Conservation (phyloP, 108 stramenopile genomes). For the Cyclostephanos tholiformis region DNA sequence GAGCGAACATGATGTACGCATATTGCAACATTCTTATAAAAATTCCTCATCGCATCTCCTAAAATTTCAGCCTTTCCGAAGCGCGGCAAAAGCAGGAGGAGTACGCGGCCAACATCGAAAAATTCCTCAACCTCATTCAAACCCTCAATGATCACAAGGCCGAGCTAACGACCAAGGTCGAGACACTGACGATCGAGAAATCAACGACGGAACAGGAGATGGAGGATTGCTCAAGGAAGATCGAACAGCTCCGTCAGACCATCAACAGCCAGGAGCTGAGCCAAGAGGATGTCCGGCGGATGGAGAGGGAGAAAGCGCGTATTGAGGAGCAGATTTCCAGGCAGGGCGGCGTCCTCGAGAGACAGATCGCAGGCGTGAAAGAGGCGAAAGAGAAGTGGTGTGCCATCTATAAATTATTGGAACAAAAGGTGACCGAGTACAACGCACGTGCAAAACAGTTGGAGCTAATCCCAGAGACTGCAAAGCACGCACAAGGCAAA, state of each 20-base stretch:
- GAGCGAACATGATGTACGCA: background rate
- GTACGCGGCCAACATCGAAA: constrained; percentile 80
- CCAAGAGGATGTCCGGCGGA: constrained; percentile 69
- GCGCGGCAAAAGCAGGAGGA: constrained; percentile 73
- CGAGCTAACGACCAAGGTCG: constrained; percentile 65
- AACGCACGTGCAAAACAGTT: constrained; percentile 55
- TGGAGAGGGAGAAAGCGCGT: constrained; percentile 68
- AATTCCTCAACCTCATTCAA: constrained; percentile 81
- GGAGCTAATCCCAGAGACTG: constrained; percentile 55
- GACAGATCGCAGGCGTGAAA: constrained; percentile 51
- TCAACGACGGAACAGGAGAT: constrained; percentile 59
- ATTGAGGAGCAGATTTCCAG: constrained; percentile 69
- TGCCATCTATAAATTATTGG: constrained; percentile 46
- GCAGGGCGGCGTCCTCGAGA: constrained; percentile 35
- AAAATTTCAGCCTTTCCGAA: constrained; percentile 59
- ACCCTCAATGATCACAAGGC: constrained; percentile 80
- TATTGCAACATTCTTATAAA: background rate
- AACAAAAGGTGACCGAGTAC: constrained; percentile 59
- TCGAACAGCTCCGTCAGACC: constrained; percentile 52
- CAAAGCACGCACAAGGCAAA: constrained; percentile 48
- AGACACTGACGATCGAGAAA: constrained; percentile 59
- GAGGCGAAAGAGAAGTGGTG: constrained; percentile 55
- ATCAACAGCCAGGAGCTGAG: constrained; percentile 68
- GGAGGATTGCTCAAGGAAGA: constrained; percentile 32
- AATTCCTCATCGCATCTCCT: background rate